phyloP scores from a whole-genome alignment of 345 rosid species.

The Bruguiera sexangula region DNA sequence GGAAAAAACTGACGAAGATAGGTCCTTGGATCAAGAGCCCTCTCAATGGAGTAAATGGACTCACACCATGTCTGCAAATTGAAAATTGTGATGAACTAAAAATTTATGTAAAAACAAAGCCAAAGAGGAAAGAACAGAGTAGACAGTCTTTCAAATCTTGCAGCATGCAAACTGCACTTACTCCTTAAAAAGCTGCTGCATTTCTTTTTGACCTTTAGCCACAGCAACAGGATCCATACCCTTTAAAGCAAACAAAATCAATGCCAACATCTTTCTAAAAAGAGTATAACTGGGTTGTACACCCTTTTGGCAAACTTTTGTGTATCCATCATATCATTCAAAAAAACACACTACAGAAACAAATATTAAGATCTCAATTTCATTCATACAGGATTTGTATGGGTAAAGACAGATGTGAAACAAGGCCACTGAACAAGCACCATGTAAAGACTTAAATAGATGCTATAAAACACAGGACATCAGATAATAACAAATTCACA shows the following conservation, averaged over 20 bases:
- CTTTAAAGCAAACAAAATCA: slow-evolving; percentile 23
- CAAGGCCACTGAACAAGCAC: neutral
- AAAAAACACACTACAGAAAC: too few relatives aligned
- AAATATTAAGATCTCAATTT: too few relatives aligned
- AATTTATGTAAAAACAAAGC: neutral
- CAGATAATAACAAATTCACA: too few relatives aligned
- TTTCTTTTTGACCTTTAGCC: slow-evolving; percentile 57
- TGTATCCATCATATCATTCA: neutral
- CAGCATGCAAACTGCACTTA: slow-evolving; percentile 38
- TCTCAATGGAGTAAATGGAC: slow-evolving; percentile 78
- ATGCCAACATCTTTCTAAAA: slow-evolving; percentile 6
- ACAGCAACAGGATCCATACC: slow-evolving; percentile 48
- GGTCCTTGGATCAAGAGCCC: slow-evolving; percentile 82
- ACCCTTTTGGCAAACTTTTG: neutral
- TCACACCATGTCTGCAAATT: slow-evolving; percentile 67
- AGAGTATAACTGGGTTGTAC: neutral
- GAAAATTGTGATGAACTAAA: slow-evolving; percentile 12
- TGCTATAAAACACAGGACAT: too few relatives aligned
- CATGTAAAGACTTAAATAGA: too few relatives aligned
- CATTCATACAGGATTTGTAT: neutral
- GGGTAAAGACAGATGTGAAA: too few relatives aligned
- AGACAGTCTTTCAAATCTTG: neutral
- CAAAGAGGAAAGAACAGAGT: neutral
- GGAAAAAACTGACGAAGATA: slow-evolving; percentile 67
- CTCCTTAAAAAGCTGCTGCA: slow-evolving; percentile 71